Conservation (phyloP, 1,139 yeast species). For the Pneumocystis oryctolagi region DNA sequence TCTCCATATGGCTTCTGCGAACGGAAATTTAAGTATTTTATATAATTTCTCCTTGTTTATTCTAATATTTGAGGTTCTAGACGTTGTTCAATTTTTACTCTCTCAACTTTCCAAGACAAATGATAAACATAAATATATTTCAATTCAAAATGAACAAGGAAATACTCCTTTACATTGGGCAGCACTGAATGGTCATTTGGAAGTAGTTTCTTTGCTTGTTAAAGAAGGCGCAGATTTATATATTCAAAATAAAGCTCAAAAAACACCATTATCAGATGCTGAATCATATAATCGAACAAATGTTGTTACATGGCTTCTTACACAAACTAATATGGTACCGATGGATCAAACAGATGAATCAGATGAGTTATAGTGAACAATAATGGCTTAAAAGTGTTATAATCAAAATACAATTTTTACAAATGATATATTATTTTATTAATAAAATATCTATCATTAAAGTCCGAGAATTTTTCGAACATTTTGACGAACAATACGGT, state of each 20-base stretch:
- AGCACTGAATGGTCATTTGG: constrained; percentile 68
- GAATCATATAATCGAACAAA: constrained; percentile 43
- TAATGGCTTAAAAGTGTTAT: neutral
- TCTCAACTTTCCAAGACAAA: constrained; percentile 28
- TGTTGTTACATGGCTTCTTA: constrained; percentile 45
- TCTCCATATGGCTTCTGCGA: constrained; percentile 88
- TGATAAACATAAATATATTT: constrained; percentile 30
- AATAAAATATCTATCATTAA: constrained; percentile 17
- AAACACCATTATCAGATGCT: constrained; percentile 80
- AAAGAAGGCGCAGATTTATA: constrained; percentile 76
- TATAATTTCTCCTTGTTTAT: neutral
- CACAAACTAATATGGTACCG: neutral
- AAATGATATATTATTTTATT: too few species aligned
- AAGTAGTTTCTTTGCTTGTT: constrained; percentile 52
- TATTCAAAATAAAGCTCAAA: constrained; percentile 54
- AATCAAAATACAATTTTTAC: too few species aligned
- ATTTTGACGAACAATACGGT: constrained; percentile 46
- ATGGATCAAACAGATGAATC: neutral
- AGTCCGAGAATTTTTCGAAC: constrained; percentile 56
- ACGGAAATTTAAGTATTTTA: constrained; percentile 43
- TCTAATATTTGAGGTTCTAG: constrained; percentile 23
- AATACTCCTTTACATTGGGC: constrained; percentile 97
- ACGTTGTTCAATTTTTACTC: constrained; percentile 46
- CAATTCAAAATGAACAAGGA: constrained; percentile 53
- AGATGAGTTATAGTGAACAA: neutral